A percentile compares a stretch with the other conserved stretches of the same genome.
Evolutionary conservation across 208 protist genomes (phyloP).

Genomic region (Leishmania lainsoni): DNA sequence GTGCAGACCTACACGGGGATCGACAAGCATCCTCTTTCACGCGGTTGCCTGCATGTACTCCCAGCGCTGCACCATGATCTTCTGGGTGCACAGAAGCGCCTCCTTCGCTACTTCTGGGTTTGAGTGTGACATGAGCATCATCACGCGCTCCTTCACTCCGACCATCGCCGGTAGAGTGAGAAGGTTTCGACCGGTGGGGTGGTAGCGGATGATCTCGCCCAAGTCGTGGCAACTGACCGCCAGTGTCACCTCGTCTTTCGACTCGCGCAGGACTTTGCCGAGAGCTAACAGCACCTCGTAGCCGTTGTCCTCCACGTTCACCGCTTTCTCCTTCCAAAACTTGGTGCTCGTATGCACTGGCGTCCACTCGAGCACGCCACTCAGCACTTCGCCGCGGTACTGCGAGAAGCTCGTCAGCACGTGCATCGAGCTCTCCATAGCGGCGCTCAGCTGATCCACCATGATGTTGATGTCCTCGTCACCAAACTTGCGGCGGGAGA

Average conservation of each 20-base stretch:
- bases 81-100: conserved; percentile 91
- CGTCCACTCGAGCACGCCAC: conserved; percentile 88
- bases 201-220: conserved; percentile 92
- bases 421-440: conserved; percentile 89
- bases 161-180: conserved; percentile 66
- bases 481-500: conserved; percentile 86
- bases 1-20: neutral
- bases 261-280: conserved; percentile 74
- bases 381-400: conserved; percentile 92
- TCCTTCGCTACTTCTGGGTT: conserved; percentile 86
- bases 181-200: conserved; percentile 85
- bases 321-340: conserved; percentile 94
- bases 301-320: conserved; percentile 88
- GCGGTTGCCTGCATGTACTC: conserved; percentile 78
- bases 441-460: conserved; percentile 59
- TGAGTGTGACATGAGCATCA: conserved; percentile 84
- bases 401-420: conserved; percentile 91
- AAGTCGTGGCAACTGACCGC: conserved; percentile 93
- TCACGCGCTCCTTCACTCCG: conserved; percentile 87
- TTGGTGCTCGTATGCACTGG: conserved; percentile 93
- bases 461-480: conserved; percentile 89
- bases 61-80: conserved; percentile 94
- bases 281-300: conserved; percentile 92
- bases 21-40: neutral
- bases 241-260: conserved; percentile 62